Conservation (phyloP, 805 yeast genomes). For the Hanseniaspora guilliermondii region DNA sequence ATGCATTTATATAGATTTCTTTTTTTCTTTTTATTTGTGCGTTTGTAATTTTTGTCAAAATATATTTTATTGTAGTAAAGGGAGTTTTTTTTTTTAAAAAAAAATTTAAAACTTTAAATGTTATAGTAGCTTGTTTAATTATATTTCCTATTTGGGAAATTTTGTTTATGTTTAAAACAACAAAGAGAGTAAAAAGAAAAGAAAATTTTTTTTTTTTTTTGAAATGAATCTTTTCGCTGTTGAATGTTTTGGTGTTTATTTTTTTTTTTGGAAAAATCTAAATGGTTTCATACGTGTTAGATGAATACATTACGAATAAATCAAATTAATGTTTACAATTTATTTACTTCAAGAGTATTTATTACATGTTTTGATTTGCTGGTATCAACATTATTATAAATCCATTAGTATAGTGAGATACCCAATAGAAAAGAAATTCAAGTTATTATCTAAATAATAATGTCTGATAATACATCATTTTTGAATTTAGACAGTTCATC, state of each 20-base stretch:
- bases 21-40: neutral
- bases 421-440: too few species aligned
- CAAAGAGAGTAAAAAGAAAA: neutral
- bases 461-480: constrained; percentile 9
- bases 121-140: neutral
- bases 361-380: too few species aligned
- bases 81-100: neutral
- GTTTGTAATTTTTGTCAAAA: neutral
- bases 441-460: too few species aligned
- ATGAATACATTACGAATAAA: neutral
- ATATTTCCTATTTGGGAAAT: constrained; percentile 1
- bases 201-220: neutral
- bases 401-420: too few species aligned
- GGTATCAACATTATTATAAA: too few species aligned
- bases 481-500: constrained; percentile 7
- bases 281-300: too few species aligned
- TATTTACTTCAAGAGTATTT: too few species aligned
- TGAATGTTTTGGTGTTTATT: neutral
- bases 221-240: neutral
- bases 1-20: neutral
- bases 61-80: neutral
- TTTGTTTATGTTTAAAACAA: constrained; percentile 14
- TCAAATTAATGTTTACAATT: neutral
- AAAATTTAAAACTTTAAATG: neutral
- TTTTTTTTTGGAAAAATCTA: too few species aligned